A percentile compares a stretch with the other conserved stretches of the same genome.
phyloP scores from a whole-genome alignment of 495 filamentous ascomycete species.

The Margaritispora aquatica region DNA sequence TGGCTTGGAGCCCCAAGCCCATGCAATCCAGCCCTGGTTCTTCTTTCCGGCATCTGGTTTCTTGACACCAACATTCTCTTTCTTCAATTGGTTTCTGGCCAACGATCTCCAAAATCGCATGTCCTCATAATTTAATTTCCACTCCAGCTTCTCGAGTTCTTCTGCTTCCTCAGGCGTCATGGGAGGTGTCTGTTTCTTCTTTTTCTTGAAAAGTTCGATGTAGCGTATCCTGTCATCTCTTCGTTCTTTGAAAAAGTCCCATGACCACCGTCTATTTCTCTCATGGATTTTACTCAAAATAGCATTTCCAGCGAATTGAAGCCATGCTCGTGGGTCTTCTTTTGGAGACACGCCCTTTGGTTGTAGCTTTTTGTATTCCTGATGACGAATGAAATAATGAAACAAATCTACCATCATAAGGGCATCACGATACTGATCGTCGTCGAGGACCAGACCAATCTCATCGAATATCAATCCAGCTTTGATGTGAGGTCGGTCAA shows the following conservation, averaged over 20 bases:
- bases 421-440: constrained; percentile 92
- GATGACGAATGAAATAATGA: constrained; percentile 96
- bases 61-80: constrained; percentile 80
- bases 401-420: constrained; percentile 98
- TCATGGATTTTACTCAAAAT: constrained; percentile 92
- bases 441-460: constrained; percentile 89
- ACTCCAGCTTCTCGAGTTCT: constrained; percentile 70
- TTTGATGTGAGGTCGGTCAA: constrained; percentile 81
- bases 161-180: constrained; percentile 61
- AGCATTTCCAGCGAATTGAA: constrained; percentile 81
- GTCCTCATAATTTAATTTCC: constrained; percentile 90
- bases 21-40: constrained; percentile 71
- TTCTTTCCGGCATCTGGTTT: constrained; percentile 49
- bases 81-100: constrained; percentile 88
- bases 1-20: constrained; percentile 79
- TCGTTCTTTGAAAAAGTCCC: constrained; percentile 89
- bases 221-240: constrained; percentile 85
- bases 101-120: constrained; percentile 94
- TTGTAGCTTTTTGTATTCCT: constrained; percentile 92
- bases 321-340: constrained; percentile 87
- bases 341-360: constrained; percentile 76
- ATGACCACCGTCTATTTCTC: constrained; percentile 81
- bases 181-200: constrained; percentile 65
- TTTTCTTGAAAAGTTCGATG: constrained; percentile 89
- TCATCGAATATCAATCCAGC: constrained; percentile 89